These are phyloP conservation scores for Hysterium pulicare DNA, from an alignment of 2,329 filamentous ascomycete genomes.

Conservation along the genomic window DNA sequence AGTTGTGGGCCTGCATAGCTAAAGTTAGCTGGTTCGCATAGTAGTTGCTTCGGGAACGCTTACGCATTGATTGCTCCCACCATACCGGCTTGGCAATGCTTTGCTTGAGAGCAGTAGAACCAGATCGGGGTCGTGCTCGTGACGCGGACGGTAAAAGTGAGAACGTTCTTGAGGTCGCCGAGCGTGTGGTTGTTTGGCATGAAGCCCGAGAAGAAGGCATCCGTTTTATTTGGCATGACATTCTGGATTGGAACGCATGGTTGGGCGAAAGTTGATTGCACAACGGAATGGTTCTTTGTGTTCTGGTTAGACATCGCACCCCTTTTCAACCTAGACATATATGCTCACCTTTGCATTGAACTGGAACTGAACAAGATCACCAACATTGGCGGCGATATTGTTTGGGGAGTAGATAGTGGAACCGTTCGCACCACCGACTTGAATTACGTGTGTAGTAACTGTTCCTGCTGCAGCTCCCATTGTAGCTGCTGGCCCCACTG, in stretches of 20 bases:
- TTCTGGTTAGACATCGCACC: neutral
- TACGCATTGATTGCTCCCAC: slow-evolving; percentile 74
- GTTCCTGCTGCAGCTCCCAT: neutral
- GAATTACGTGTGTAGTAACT: slow-evolving; percentile 55
- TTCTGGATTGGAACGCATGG: slow-evolving; percentile 63
- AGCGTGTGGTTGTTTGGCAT: slow-evolving; percentile 51
- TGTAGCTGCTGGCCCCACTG: neutral
- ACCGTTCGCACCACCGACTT: slow-evolving; percentile 55
- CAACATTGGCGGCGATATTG: slow-evolving; percentile 60
- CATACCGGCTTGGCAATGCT: slow-evolving; percentile 74
- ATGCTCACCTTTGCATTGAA: slow-evolving; percentile 46
- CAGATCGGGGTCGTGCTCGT: slow-evolving; percentile 69
- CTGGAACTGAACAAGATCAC: slow-evolving; percentile 55
- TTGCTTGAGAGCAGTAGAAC: slow-evolving; percentile 72
- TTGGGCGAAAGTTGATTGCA: slow-evolving; percentile 69
- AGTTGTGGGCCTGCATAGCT: slow-evolving; percentile 20
- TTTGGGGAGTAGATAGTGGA: slow-evolving; percentile 63
- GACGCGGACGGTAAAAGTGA: slow-evolving; percentile 69
- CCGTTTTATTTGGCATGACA: slow-evolving; percentile 44
- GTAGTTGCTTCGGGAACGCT: slow-evolving; percentile 28
- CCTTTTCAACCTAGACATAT: neutral
- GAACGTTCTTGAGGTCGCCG: slow-evolving; percentile 40
- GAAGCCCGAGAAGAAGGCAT: slow-evolving; percentile 62
- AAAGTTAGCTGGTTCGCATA: slow-evolving; percentile 14
- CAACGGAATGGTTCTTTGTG: slow-evolving; percentile 68